phyloP scores from a whole-genome alignment of 2,329 filamentous ascomycete genomes.

The Monosporascus sp. region DNA sequence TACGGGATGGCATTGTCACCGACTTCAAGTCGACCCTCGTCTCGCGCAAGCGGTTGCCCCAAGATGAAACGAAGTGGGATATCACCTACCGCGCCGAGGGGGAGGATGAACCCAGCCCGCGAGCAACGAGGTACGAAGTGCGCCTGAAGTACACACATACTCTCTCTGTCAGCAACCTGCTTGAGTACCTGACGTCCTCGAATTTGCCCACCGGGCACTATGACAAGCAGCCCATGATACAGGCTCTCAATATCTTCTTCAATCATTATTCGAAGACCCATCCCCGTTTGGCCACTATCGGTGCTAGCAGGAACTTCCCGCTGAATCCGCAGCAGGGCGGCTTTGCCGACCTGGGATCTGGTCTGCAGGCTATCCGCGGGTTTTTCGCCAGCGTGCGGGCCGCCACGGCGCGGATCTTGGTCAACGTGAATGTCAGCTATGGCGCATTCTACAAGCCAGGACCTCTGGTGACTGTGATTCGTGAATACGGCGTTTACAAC shows the following conservation, averaged over 20 bases:
- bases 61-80: neutral
- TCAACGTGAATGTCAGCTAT: slow-evolving; percentile 32
- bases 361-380: slow-evolving; percentile 27
- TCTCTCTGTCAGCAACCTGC: slow-evolving; percentile 18
- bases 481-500: neutral
- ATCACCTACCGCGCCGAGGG: slow-evolving; percentile 25
- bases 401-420: slow-evolving; percentile 28
- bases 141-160: slow-evolving; percentile 18
- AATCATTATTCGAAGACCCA: slow-evolving; percentile 29
- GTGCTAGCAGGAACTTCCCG: slow-evolving; percentile 24
- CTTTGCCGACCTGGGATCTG: slow-evolving; percentile 17
- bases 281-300: slow-evolving; percentile 20
- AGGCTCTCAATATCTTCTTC: slow-evolving; percentile 18
- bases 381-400: slow-evolving; percentile 30
- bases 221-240: slow-evolving; percentile 19
- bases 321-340: slow-evolving; percentile 3
- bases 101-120: slow-evolving; percentile 20
- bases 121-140: slow-evolving; percentile 15
- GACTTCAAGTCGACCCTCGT: slow-evolving; percentile 31
- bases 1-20: slow-evolving; percentile 21
- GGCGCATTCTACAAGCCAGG: slow-evolving; percentile 28
- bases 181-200: slow-evolving; percentile 23
- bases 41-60: slow-evolving; percentile 16
- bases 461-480: slow-evolving; percentile 16
- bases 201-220: slow-evolving; percentile 12